A percentile compares a stretch with the other conserved stretches of the same genome.
These are phyloP conservation scores for Kazachstania viticola DNA, from an alignment of 805 yeast genomes.

Conservation along the genomic window DNA sequence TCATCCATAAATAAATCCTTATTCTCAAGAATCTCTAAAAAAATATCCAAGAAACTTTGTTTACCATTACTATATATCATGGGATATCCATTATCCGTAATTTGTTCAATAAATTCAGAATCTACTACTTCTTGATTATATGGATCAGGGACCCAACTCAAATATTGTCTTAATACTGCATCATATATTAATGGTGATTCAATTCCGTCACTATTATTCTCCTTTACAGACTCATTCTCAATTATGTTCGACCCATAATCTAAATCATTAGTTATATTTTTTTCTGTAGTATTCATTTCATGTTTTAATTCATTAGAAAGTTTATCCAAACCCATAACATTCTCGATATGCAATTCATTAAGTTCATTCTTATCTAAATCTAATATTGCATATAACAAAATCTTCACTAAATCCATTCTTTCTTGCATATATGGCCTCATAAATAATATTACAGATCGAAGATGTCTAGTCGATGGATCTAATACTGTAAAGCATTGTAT, in stretches of 20 bases:
- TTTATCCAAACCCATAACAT: slow-evolving; percentile 2
- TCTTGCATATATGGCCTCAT: slow-evolving; percentile 60
- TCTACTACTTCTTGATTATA: not conserved
- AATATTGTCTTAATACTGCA: slow-evolving; percentile 12
- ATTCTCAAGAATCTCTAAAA: slow-evolving; percentile 18
- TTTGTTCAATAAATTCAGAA: not conserved
- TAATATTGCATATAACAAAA: slow-evolving; percentile 62
- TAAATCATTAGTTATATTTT: too few species aligned
- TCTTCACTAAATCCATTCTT: slow-evolving; percentile 51
- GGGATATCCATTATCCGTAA: not conserved
- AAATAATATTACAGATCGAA: slow-evolving; percentile 69
- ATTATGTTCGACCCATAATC: too few species aligned
- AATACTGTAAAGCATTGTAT: slow-evolving; percentile 59
- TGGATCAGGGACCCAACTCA: slow-evolving; percentile 18
- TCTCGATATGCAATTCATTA: slow-evolving; percentile 3
- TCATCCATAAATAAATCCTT: slow-evolving; percentile 16
- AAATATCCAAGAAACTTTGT: slow-evolving; percentile 14
- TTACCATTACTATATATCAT: not conserved
- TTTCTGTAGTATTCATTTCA: too few species aligned
- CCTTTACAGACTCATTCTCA: not conserved
- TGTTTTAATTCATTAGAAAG: slow-evolving; percentile 34
- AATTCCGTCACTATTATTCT: not conserved
- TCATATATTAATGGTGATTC: slow-evolving; percentile 5
- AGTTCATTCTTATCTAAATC: slow-evolving; percentile 23
- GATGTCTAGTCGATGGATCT: slow-evolving; percentile 80